Conservation (phyloP, 2,329 filamentous ascomycete genomes). For the Trichoderma citrinoviride region DNA sequence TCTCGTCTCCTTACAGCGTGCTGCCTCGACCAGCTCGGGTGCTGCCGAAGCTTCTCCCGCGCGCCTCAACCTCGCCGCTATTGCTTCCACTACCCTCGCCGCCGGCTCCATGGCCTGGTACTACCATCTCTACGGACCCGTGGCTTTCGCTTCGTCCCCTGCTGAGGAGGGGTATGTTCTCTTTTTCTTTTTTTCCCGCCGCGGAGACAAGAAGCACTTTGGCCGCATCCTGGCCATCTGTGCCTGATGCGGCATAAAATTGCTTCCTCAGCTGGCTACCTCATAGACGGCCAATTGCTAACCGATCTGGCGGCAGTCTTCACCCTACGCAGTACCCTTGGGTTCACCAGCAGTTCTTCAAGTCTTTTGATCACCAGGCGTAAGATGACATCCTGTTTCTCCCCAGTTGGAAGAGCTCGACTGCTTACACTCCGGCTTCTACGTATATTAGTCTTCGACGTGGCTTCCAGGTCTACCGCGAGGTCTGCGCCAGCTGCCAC, state of each 20-base stretch:
- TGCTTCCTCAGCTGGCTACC: conserved; percentile 25
- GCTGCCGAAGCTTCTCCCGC: conserved; percentile 69
- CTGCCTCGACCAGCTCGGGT: conserved; percentile 70
- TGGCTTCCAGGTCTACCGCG: conserved; percentile 98
- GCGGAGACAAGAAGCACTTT: neutral
- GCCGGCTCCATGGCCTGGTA: conserved; percentile 94
- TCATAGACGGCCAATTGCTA: conserved; percentile 29
- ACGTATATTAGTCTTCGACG: conserved; percentile 71
- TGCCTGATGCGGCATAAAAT: conserved; percentile 38
- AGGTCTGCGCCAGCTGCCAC: conserved; percentile 98
- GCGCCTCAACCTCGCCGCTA: conserved; percentile 81
- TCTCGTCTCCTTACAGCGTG: conserved; percentile 46
- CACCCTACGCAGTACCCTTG: conserved; percentile 91
- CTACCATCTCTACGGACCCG: conserved; percentile 90
- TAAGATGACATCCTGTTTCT: conserved; percentile 52
- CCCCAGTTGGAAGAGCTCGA: neutral
- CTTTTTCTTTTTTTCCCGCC: neutral
- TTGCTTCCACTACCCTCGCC: conserved; percentile 81
- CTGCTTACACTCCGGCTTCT: conserved; percentile 1
- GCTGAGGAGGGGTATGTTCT: conserved; percentile 94
- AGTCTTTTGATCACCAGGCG: conserved; percentile 96
- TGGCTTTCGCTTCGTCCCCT: conserved; percentile 84
- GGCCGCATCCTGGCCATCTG: neutral
- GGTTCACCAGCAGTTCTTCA: conserved; percentile 88
- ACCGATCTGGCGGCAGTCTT: conserved; percentile 59